Base-by-base conservation (phyloP, 139 green algal species). In the Chlamydomonas incerta region DNA sequence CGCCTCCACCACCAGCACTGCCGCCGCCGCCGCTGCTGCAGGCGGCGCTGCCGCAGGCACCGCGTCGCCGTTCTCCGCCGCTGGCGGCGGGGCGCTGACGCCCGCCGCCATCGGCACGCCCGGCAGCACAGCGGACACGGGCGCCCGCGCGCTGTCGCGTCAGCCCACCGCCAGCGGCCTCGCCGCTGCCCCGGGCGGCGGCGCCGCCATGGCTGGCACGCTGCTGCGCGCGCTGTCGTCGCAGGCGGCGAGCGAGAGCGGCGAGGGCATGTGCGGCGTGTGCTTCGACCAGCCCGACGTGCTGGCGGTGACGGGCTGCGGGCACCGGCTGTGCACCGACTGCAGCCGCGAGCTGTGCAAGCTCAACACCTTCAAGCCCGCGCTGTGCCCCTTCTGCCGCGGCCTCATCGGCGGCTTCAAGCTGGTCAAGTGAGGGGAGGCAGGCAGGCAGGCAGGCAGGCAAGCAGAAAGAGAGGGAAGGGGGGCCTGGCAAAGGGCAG, bases 371-470 rank as follows among this genome's bases (percentile, higher is more conserved):
- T 87, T 90, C 69, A 89, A 90, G 80, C 90, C 90, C 0, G 90
- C 83, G 17, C 81, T 91, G 68, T 93, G 90, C 65, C 90, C 90
- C 5, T 93, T 89, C 46, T 93, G 90, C 84, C 83, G 89, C 28
- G 41, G 77, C 66, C 60, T 87, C 57, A 88, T 91, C 34, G 66
- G 58, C 17, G 87, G 74, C 21, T 80, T 88, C 67, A 79, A 67
- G 47, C 71, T 28, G 10, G 21, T 55, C 23, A 34, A 35, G 13
- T 74, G 18, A 55, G 34, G 14, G 33, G 33, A 10, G 63, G 63
- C 10, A n/a, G 26, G 60, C 21, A n/a, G 60, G 17, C 13, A n/a
- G 60, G 60, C n/a, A n/a, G n/a, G n/a, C n/a, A n/a, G n/a, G n/a
- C n/a, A n/a, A n/a, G n/a, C n/a, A n/a, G n/a, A n/a, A n/a, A n/a